These are phyloP conservation scores for Ilex asprella DNA, from an alignment of 257 asterid species.

Conservation along the genomic window DNA sequence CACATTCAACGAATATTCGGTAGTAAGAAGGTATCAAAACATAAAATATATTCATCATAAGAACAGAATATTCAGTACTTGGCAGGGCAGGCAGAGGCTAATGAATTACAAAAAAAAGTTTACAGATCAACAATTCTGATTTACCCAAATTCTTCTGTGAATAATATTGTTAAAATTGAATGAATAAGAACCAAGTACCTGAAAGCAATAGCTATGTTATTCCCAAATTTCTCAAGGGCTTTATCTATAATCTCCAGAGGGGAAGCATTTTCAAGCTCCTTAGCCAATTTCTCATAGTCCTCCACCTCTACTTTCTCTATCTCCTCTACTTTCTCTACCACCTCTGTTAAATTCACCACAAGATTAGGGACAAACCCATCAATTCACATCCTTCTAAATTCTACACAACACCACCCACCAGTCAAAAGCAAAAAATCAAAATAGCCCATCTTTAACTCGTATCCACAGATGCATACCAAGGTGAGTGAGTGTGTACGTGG, in stretches of 20 bases:
- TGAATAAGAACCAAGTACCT: slow-evolving; percentile 31
- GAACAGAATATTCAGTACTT: neutral
- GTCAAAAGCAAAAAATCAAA: too few relatives aligned
- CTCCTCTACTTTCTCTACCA: slow-evolving; percentile 41
- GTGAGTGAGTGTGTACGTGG: neutral
- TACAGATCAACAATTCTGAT: too few relatives aligned
- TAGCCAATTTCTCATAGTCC: slow-evolving; percentile 49
- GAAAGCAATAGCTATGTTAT: slow-evolving; percentile 75
- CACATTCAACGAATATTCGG: too few relatives aligned
- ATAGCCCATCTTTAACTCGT: too few relatives aligned
- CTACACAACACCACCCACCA: too few relatives aligned
- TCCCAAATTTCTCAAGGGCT: slow-evolving; percentile 66
- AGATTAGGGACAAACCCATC: slow-evolving; percentile 7
- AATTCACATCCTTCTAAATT: neutral
- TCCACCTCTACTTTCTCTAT: slow-evolving; percentile 36
- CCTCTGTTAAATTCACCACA: slow-evolving; percentile 21
- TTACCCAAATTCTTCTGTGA: too few relatives aligned
- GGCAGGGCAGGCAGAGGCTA: neutral
- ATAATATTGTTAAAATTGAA: neutral
- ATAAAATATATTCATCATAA: too few relatives aligned
- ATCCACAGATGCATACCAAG: too few relatives aligned
- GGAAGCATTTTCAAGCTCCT: slow-evolving; percentile 54
- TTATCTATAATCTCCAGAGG: slow-evolving; percentile 76
- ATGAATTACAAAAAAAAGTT: too few relatives aligned
- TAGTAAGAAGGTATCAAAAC: too few relatives aligned